Evolutionary conservation across 75 land plant species (phyloP).

Genomic region (Adiantum capillusveneris): DNA sequence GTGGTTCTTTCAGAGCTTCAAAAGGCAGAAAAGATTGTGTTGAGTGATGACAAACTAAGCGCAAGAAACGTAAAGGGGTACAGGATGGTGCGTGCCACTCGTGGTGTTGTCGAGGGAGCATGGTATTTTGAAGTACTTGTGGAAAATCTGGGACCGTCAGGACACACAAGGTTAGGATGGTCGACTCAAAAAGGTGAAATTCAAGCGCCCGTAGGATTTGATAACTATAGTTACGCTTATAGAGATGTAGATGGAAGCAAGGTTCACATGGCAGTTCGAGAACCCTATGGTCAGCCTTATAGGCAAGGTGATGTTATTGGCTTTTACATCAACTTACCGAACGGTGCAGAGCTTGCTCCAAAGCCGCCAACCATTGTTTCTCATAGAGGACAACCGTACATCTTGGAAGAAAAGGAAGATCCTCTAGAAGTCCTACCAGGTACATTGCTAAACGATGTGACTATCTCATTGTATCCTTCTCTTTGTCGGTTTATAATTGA

Average conservation of each 20-base stretch:
- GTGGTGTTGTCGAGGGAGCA: constrained; percentile 85
- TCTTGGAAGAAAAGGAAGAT: constrained; percentile 57
- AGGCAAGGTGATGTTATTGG: constrained; percentile 93
- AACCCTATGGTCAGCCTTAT: constrained; percentile 75
- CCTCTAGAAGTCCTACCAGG: constrained; percentile 67
- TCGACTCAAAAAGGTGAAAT: constrained; percentile 85
- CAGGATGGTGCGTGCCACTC: constrained; percentile 90
- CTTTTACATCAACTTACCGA: constrained; percentile 80
- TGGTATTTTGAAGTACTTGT: constrained; percentile 94
- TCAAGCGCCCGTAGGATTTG: constrained; percentile 96
- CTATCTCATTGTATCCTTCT: too few species aligned
- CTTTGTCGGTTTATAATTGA: too few species aligned
- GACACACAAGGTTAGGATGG: constrained; percentile 94
- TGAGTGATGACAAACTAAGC: constrained; percentile 63
- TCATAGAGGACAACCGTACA: constrained; percentile 53
- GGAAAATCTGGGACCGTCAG: constrained; percentile 61
- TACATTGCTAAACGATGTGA: too few species aligned
- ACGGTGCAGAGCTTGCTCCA: constrained; percentile 54
- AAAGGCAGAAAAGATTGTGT: constrained; percentile 88
- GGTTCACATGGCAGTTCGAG: constrained; percentile 81
- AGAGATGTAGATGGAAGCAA: constrained; percentile 94
- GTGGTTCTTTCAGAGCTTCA: constrained; percentile 66
- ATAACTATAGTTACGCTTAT: constrained; percentile 76
- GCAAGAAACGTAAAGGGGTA: constrained; percentile 89
- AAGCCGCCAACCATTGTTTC: constrained; percentile 45